Evolutionary conservation across 106 monocot genomes (phyloP).

Genomic region (Iris macrosiphon): DNA sequence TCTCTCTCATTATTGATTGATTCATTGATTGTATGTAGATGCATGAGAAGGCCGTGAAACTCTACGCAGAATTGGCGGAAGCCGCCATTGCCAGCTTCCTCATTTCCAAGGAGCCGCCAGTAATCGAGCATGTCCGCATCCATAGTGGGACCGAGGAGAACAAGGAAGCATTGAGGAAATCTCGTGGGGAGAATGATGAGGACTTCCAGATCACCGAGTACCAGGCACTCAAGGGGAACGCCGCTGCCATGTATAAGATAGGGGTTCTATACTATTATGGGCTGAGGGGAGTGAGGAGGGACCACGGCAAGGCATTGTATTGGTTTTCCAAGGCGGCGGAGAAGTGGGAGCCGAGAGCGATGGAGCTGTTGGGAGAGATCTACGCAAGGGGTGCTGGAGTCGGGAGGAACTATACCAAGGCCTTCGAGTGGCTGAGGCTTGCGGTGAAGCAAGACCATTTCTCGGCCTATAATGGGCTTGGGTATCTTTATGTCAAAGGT

Average conservation of each 20-base stretch:
- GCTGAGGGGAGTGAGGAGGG: slow-evolving; percentile 62
- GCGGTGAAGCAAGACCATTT: slow-evolving; percentile 59
- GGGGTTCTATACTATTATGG: slow-evolving; percentile 90
- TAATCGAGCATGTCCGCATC: slow-evolving; percentile 69
- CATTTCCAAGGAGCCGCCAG: slow-evolving; percentile 77
- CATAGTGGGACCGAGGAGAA: slow-evolving; percentile 90
- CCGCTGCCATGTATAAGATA: slow-evolving; percentile 60
- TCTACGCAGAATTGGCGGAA: slow-evolving; percentile 81
- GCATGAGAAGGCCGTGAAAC: slow-evolving; percentile 75
- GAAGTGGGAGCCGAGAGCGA: slow-evolving; percentile 67
- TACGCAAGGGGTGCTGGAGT: slow-evolving; percentile 92
- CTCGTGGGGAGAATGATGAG: slow-evolving; percentile 81
- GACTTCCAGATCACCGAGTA: slow-evolving; percentile 92
- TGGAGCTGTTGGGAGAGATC: slow-evolving; percentile 93
- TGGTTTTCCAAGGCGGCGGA: slow-evolving; percentile 86
- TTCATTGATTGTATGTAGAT: slow-evolving; percentile 39
- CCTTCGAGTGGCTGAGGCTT: slow-evolving; percentile 70
- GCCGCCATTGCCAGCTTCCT: slow-evolving; percentile 84
- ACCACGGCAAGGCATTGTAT: slow-evolving; percentile 55
- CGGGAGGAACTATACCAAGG: slow-evolving; percentile 80
- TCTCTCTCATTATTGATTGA: no score
- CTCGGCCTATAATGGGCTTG: slow-evolving; percentile 89
- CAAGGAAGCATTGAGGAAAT: slow-evolving; percentile 70
- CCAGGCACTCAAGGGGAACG: slow-evolving; percentile 74
- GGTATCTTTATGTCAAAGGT: slow-evolving; percentile 95